These are phyloP conservation scores for Arachis hypogaea DNA, from an alignment of 306 rosid genomes.

Conservation along the genomic window DNA sequence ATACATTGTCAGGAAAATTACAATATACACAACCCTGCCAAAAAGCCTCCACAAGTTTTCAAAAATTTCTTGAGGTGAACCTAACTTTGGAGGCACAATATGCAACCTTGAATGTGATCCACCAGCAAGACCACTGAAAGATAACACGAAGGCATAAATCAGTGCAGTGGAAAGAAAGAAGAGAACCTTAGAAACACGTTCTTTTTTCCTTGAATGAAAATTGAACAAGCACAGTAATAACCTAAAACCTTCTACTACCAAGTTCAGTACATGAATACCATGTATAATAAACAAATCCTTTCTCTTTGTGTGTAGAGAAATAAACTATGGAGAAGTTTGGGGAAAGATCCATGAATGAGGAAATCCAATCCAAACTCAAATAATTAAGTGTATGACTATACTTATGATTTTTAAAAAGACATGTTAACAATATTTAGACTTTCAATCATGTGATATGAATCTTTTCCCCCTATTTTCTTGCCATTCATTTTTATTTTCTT, in stretches of 20 bases:
- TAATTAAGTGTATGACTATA: slow-evolving; percentile 8
- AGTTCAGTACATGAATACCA: neutral
- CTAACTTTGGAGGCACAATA: slow-evolving; percentile 50
- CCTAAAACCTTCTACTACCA: slow-evolving; percentile 13
- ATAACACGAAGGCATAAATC: slow-evolving; percentile 35
- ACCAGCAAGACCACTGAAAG: slow-evolving; percentile 59
- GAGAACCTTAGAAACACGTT: slow-evolving; percentile 10
- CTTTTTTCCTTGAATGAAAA: neutral
- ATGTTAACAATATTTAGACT: neutral
- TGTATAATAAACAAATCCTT: slow-evolving; percentile 13
- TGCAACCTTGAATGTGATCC: slow-evolving; percentile 45
- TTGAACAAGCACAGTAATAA: slow-evolving; percentile 29
- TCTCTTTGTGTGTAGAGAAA: neutral
- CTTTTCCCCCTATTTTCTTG: neutral
- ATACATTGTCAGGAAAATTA: slow-evolving; percentile 93
- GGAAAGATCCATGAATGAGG: slow-evolving; percentile 20
- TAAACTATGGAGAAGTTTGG: slow-evolving; percentile 4
- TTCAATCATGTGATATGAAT: slow-evolving; percentile 8
- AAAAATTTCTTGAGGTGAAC: slow-evolving; percentile 60
- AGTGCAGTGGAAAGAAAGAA: slow-evolving; percentile 36
- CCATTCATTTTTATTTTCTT: neutral
- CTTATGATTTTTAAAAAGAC: neutral
- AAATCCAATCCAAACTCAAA: neutral
- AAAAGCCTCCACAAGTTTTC: slow-evolving; percentile 80
- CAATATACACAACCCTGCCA: slow-evolving; percentile 95